phyloP scores from a whole-genome alignment of 345 rosid species.

The Citrus glauca region DNA sequence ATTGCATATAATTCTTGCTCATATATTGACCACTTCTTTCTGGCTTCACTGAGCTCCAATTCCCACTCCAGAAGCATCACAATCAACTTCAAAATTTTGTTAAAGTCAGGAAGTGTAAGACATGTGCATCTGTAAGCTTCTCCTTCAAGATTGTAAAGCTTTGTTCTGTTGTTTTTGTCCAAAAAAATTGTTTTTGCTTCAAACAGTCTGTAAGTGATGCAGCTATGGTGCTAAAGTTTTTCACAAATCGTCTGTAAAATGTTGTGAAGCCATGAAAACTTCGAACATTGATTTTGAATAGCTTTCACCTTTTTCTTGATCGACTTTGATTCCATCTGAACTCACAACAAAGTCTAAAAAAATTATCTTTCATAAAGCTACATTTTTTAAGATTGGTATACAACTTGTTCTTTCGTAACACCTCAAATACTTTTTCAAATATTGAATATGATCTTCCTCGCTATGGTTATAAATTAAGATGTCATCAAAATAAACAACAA shows the following conservation, averaged over 20 bases:
- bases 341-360: not conserved
- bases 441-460: not conserved
- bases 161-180: not conserved
- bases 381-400: too few species aligned
- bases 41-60: not conserved
- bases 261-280: not conserved
- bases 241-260: too few species aligned
- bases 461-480: too few species aligned
- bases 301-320: not conserved
- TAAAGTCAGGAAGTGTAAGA: too few species aligned
- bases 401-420: too few species aligned
- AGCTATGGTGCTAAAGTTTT: not conserved
- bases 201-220: not conserved
- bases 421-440: not conserved
- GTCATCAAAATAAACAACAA: not conserved
- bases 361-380: too few species aligned
- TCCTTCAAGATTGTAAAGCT: not conserved
- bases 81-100: too few species aligned
- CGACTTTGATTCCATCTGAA: not conserved
- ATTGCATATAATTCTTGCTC: too few species aligned
- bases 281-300: too few species aligned
- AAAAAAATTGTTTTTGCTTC: too few species aligned
- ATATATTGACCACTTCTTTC: too few species aligned
- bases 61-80: not conserved
- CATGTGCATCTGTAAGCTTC: not conserved